Evolutionary conservation across 2,329 filamentous ascomycete genomes (phyloP).

Genomic region (Stemphylium vesicarium): DNA sequence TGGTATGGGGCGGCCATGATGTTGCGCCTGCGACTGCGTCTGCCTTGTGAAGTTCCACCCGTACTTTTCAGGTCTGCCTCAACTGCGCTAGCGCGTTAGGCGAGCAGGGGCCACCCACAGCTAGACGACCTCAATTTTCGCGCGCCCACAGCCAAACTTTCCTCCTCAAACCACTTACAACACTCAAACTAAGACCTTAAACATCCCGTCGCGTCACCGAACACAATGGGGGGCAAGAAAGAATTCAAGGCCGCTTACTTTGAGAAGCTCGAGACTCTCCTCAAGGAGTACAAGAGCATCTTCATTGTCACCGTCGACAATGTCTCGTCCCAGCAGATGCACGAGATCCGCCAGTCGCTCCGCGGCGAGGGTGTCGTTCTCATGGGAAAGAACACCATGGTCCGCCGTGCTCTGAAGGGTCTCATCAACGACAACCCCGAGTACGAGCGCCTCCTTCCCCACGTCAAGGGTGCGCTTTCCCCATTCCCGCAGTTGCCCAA

Average conservation of each 20-base stretch:
- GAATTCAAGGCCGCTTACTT: constrained; percentile 97
- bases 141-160: constrained; percentile 16
- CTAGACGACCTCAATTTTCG: constrained; percentile 33
- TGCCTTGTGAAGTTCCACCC: constrained; percentile 8
- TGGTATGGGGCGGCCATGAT: constrained; percentile 51
- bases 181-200: constrained; percentile 76
- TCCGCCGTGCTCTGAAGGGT: constrained; percentile 95
- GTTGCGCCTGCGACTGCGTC: constrained; percentile 8
- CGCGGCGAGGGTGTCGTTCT: constrained; percentile 92
- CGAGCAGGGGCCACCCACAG: constrained; percentile 31
- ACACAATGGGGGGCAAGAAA: constrained; percentile 99
- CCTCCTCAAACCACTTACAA: constrained; percentile 29
- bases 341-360: constrained; percentile 96
- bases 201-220: constrained; percentile 94
- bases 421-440: constrained; percentile 90
- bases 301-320: constrained; percentile 95
- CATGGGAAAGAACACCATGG: constrained; percentile 99
- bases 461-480: constrained; percentile 72
- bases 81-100: constrained; percentile 22
- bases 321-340: constrained; percentile 99
- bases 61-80: constrained; percentile 17
- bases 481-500: not conserved
- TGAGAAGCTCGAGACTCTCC: constrained; percentile 97
- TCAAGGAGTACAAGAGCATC: constrained; percentile 95
- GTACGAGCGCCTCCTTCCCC: constrained; percentile 96